Evolutionary conservation across 176 grass and related monocot genomes (phyloP), one percentile per base, ranked within the genome.

Genomic region (Musa troglodytarum): DNA sequence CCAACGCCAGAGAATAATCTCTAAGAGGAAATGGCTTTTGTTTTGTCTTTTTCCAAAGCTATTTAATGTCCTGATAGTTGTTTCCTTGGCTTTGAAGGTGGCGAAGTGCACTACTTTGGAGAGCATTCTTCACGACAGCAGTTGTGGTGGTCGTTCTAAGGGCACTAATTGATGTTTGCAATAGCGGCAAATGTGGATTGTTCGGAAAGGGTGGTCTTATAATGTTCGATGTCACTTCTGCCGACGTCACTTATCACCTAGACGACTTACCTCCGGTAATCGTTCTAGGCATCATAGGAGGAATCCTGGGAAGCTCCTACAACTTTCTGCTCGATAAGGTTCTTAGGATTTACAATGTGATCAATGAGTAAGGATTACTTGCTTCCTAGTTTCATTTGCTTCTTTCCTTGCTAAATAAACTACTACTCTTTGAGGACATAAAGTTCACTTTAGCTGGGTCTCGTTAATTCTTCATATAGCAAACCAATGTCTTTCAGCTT

Each of bases 151-250:
- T 98, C 81, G 63, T 93, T 1, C 90, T 93, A 52, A 85, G 94
- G 75, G 90, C 79, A 63, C 87, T 98, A 52, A 98, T 93, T 77
- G 88, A 98, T 25, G 64, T 93, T 15, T 98, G 94, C 72, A 90
- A 81, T 63, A 91, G 82, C 58, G 94, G 75, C 49, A 93, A 80
- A 50, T 98, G 94, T 82, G 94, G 94, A 5, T 87, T 98, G 68
- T 98, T 98, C 72, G 94, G 94, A 20, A 85, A 89, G 88, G 94
- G 94, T 24, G 94, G 94, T 4, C 94, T 98, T 73, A 98, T 98
- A 84, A 98, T 98, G 94, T 98, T 83, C 83, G 88, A 98, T 76
- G 94, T 93, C 82, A 93, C 90, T 52, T 88, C 87, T 64, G 79
- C 82, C 66, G 83, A 85, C 50, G 78, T 86, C 66, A 58, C 78